A percentile compares a stretch with the other conserved stretches of the same genome.
Conservation (phyloP, 768 basidiomycete genomes). For the Termitomyces sp. region DNA sequence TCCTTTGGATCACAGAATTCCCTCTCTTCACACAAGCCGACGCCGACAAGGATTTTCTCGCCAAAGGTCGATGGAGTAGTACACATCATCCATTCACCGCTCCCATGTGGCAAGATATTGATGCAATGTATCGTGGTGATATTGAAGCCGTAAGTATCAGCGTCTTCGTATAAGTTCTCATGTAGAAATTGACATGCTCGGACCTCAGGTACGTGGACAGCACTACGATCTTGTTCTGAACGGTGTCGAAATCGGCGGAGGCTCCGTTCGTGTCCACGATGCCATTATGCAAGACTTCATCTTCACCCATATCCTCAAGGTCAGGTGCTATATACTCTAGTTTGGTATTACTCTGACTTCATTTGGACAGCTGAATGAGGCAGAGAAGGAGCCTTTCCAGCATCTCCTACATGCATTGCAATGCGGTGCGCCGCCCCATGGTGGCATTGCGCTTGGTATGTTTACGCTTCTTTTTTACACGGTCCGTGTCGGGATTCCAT, state of each 20-base stretch:
- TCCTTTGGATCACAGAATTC: conserved; percentile 96
- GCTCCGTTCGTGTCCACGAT: conserved; percentile 91
- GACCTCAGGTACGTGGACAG: conserved; percentile 78
- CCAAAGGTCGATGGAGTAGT: conserved; percentile 86
- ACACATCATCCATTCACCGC: conserved; percentile 97
- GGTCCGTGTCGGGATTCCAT: conserved; percentile 1
- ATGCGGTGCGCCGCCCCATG: conserved; percentile 94
- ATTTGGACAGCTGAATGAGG: conserved; percentile 57
- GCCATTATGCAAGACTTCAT: conserved; percentile 83
- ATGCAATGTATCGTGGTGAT: conserved; percentile 68
- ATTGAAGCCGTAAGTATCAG: conserved; percentile 46
- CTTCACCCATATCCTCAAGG: conserved; percentile 75
- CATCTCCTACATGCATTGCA: conserved; percentile 84
- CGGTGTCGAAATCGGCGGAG: conserved; percentile 91
- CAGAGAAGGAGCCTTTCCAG: conserved; percentile 73
- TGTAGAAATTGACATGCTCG: conserved; percentile 1
- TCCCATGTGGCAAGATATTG: conserved; percentile 88
- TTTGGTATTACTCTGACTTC: conserved; percentile 7
- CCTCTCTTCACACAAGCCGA: conserved; percentile 88
- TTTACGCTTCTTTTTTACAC: conserved; percentile 18
- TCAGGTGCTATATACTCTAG: conserved; percentile 27
- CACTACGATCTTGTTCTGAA: conserved; percentile 96
- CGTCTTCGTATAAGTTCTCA: not conserved
- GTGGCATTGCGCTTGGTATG: conserved; percentile 88
- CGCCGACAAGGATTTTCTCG: conserved; percentile 81